These are phyloP conservation scores for Aspergillus amoenus DNA, from an alignment of 2,329 filamentous ascomycete genomes.

Conservation along the genomic window DNA sequence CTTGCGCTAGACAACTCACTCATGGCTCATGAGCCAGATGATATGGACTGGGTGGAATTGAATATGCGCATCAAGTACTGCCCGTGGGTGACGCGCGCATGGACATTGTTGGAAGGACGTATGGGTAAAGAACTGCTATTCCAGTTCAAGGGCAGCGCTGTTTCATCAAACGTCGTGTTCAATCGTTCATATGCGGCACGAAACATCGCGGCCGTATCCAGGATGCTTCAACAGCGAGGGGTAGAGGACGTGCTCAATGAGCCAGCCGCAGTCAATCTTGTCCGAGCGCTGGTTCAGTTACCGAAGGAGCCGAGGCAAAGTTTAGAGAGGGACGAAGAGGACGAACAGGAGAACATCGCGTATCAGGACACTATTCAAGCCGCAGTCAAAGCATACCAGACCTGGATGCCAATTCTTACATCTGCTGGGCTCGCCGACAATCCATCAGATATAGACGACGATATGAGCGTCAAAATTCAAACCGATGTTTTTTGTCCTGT, in stretches of 20 bases:
- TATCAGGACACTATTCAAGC: background rate
- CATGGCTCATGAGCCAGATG: background rate
- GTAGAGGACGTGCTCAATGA: background rate
- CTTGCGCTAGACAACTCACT: background rate
- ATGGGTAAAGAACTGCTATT: background rate
- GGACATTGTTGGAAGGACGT: background rate
- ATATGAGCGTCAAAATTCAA: background rate
- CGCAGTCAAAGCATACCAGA: background rate
- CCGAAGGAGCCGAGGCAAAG: background rate
- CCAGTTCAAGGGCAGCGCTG: background rate
- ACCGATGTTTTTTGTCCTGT: background rate
- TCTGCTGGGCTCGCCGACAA: background rate
- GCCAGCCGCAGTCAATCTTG: background rate
- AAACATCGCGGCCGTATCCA: background rate
- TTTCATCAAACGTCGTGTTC: background rate
- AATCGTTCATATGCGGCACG: background rate
- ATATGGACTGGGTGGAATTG: background rate
- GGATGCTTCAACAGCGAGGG: background rate
- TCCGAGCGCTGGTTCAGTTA: background rate
- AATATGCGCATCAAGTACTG: conserved; percentile 1
- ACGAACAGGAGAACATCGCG: background rate
- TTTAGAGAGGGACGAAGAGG: background rate
- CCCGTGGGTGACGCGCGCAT: background rate
- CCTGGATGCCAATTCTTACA: background rate
- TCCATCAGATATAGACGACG: background rate